These are phyloP conservation scores for Obelidium mucronatum DNA, from an alignment of 192 early-diverging fungal genomes.

Conservation along the genomic window DNA sequence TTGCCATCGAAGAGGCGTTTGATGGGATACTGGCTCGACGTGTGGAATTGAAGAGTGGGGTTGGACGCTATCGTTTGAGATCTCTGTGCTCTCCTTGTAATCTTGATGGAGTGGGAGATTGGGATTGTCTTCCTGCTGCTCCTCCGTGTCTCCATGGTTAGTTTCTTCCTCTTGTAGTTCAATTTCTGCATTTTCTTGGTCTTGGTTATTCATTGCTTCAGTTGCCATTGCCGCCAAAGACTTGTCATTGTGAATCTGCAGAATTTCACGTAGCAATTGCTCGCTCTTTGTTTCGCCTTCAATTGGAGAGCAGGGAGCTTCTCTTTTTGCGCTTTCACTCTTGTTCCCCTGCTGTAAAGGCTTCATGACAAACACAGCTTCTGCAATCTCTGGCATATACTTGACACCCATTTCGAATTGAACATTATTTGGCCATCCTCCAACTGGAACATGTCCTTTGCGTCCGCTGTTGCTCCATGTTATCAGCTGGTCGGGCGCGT, in stretches of 20 bases:
- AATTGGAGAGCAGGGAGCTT: neutral
- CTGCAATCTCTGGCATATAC: slow-evolving; percentile 2
- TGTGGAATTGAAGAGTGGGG: too few species aligned
- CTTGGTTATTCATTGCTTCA: neutral
- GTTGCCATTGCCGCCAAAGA: neutral
- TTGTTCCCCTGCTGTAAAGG: neutral
- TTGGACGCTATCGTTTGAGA: too few species aligned
- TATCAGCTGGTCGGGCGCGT: neutral
- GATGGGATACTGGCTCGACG: too few species aligned
- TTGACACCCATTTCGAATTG: slow-evolving; percentile 30
- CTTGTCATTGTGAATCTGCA: neutral
- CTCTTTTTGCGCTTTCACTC: neutral
- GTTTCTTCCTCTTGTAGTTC: neutral
- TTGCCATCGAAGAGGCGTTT: neutral
- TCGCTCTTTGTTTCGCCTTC: slow-evolving; percentile 4
- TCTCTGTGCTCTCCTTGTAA: too few species aligned
- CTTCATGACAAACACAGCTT: slow-evolving; percentile 5
- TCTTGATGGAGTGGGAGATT: neutral
- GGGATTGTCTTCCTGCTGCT: neutral
- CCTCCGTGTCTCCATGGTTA: neutral
- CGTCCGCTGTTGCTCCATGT: slow-evolving; percentile 12
- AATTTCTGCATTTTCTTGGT: too few species aligned
- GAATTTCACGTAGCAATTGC: neutral
- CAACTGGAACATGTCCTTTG: slow-evolving; percentile 19
- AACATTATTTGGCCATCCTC: slow-evolving; percentile 26